Evolutionary conservation across 176 grass and related monocot species (phyloP).

Genomic region (Oryza glumipatula): DNA sequence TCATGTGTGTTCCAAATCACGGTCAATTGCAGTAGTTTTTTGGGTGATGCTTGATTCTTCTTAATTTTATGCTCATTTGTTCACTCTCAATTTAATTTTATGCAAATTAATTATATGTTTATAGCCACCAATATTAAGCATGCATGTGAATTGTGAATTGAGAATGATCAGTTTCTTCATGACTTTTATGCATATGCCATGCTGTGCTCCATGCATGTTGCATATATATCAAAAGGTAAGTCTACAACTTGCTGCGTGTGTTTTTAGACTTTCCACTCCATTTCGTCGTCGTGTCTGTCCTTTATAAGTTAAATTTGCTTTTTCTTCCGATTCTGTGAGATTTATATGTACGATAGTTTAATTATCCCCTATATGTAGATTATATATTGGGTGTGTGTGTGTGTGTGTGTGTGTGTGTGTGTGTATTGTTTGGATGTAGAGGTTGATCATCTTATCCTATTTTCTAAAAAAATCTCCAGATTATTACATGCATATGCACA

Average conservation of each 20-base stretch:
- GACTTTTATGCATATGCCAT: not conserved
- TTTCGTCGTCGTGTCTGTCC: not conserved
- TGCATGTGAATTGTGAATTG: not conserved
- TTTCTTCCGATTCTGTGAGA: not conserved
- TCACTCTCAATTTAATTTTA: not conserved
- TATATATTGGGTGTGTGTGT: no score
- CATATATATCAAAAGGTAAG: slow-evolving; percentile 1
- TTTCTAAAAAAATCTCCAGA: no score
- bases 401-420: no score
- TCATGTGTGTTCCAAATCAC: not conserved
- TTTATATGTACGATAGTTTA: not conserved
- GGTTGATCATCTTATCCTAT: no score
- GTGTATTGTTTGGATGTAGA: no score
- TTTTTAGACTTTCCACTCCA: not conserved
- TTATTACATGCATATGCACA: not conserved
- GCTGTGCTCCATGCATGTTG: not conserved
- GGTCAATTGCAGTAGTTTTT: not conserved
- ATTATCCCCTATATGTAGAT: no score
- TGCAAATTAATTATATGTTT: not conserved
- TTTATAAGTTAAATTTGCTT: not conserved
- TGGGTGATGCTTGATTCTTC: slow-evolving; percentile 3
- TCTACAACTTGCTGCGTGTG: not conserved
- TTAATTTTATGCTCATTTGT: slow-evolving; percentile 34
- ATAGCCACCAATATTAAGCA: not conserved
- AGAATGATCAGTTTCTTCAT: not conserved